phyloP scores from a whole-genome alignment of 2,329 filamentous ascomycete species.

The Colletotrichum liriopes region DNA sequence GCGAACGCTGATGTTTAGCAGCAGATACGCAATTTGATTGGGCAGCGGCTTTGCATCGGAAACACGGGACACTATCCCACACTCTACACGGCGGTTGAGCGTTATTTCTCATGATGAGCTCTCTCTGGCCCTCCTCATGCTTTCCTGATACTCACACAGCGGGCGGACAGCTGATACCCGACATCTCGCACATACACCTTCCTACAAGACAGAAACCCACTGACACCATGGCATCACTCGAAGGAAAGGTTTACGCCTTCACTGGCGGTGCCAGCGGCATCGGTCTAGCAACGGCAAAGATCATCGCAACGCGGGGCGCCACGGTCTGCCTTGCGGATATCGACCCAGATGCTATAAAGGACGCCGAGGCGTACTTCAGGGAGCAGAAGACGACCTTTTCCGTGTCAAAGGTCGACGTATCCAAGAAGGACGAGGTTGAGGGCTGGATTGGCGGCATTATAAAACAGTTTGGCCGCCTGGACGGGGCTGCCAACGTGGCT shows the following conservation, averaged over 20 bases:
- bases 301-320: conserved; percentile 55
- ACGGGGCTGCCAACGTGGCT: conserved; percentile 71
- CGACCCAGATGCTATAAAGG: conserved; percentile 51
- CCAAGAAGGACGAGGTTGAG: conserved; percentile 64
- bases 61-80: conserved; percentile 19
- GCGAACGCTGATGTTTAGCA: conserved; percentile 14
- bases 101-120: conserved; percentile 10
- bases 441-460: conserved; percentile 64
- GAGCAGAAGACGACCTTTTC: conserved; percentile 36
- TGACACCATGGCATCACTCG: conserved; percentile 48
- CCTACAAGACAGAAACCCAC: not conserved
- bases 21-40: conserved; percentile 12
- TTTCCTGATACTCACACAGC: not conserved
- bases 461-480: conserved; percentile 66
- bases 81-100: not conserved
- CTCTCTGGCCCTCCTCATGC: not conserved
- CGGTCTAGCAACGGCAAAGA: conserved; percentile 57
- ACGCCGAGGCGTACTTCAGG: conserved; percentile 51
- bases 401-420: conserved; percentile 64
- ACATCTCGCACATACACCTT: not conserved
- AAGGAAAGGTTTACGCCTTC: conserved; percentile 52
- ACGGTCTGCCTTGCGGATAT: conserved; percentile 57
- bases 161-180: not conserved
- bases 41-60: conserved; percentile 9
- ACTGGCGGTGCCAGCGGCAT: conserved; percentile 57